Conservation (phyloP, 1,139 yeast genomes). For the Candida tetrigidarum region DNA sequence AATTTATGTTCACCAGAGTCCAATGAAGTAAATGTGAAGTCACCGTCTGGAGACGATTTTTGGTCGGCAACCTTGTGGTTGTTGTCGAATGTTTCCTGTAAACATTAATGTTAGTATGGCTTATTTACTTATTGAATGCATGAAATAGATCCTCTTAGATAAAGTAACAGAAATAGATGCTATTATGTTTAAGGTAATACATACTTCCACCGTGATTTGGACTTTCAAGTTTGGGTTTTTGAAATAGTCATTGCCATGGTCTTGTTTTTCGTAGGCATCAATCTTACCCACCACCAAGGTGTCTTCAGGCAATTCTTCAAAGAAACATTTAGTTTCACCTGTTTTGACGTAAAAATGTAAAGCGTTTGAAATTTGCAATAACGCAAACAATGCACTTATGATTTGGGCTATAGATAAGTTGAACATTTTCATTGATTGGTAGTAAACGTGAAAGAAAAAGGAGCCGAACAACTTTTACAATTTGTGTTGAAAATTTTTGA, state of each 20-base stretch:
- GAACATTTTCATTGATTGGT: slow-evolving; percentile 4
- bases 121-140: no score
- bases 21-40: slow-evolving; percentile 46
- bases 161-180: not conserved
- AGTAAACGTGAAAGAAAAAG: not conserved
- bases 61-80: slow-evolving; percentile 48
- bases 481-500: slow-evolving; percentile 13
- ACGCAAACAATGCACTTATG: slow-evolving; percentile 14
- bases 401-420: not conserved
- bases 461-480: not conserved
- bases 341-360: slow-evolving; percentile 52
- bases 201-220: slow-evolving; percentile 44
- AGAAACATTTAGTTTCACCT: slow-evolving; percentile 51
- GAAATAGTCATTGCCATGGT: slow-evolving; percentile 32
- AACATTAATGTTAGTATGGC: slow-evolving; percentile 20
- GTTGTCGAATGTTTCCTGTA: slow-evolving; percentile 52
- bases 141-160: no score
- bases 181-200: slow-evolving; percentile 15
- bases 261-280: slow-evolving; percentile 44
- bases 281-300: slow-evolving; percentile 50
- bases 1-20: slow-evolving; percentile 54
- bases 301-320: slow-evolving; percentile 46
- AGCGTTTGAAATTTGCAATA: slow-evolving; percentile 28
- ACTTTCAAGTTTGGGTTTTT: slow-evolving; percentile 38
- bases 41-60: slow-evolving; percentile 43